Percentiles rank a stretch among this genome's conserved stretches.
These are phyloP conservation scores for Rhododendron molle DNA, from an alignment of 148 eudicot species.

Conservation along the genomic window DNA sequence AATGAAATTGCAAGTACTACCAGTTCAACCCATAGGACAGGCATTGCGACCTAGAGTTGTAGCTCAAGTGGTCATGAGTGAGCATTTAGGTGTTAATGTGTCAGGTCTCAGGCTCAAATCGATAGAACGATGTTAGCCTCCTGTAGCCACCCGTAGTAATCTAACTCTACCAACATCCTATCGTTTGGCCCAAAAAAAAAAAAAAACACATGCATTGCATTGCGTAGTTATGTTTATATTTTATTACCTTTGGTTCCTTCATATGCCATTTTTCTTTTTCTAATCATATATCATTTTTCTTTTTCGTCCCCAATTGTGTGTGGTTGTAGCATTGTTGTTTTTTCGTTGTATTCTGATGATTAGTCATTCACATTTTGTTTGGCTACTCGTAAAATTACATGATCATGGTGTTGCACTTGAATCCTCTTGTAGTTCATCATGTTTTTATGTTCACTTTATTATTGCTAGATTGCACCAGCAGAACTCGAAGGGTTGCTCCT, in stretches of 20 bases:
- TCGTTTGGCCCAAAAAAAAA: too few relatives aligned
- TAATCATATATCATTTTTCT: neutral
- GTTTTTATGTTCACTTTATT: neutral
- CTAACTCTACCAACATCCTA: too few relatives aligned
- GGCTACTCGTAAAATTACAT: neutral
- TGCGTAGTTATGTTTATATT: too few relatives aligned
- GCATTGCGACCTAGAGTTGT: too few relatives aligned
- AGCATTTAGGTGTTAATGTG: too few relatives aligned
- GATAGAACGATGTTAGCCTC: too few relatives aligned
- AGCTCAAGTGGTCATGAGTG: too few relatives aligned
- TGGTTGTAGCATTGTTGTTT: too few relatives aligned
- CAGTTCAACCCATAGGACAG: too few relatives aligned
- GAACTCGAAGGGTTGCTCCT: constrained; percentile 76
- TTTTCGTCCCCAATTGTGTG: neutral
- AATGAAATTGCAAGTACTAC: too few relatives aligned
- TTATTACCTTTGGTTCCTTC: neutral
- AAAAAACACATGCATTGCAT: neutral
- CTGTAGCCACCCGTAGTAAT: too few relatives aligned
- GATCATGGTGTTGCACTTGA: neutral
- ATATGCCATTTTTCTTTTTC: neutral
- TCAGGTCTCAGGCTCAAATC: too few relatives aligned
- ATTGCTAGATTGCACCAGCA: constrained; percentile 71
- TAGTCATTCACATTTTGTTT: neutral
- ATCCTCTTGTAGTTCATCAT: neutral
- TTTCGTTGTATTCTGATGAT: neutral